A percentile compares a stretch with the other conserved stretches of the same genome.
Evolutionary conservation across 1,139 yeast genomes (phyloP).

Genomic region (Debaryomycetaceae sp.): DNA sequence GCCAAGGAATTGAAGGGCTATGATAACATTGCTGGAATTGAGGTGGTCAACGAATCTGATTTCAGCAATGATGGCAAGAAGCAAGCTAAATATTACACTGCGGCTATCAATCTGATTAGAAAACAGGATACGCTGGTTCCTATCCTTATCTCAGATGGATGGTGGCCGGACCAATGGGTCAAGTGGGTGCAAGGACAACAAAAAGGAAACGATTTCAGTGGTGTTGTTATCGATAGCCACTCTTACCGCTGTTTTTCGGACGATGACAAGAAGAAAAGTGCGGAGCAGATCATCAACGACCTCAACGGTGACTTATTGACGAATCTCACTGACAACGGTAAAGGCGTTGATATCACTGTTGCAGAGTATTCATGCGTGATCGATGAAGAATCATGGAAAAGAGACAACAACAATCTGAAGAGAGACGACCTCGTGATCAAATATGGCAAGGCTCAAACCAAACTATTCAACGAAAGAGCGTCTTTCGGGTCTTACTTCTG

Average conservation of each 20-base stretch:
- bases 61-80: slow-evolving; percentile 48
- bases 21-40: slow-evolving; percentile 78
- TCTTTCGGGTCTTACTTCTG: slow-evolving; percentile 78
- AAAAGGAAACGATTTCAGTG: slow-evolving; percentile 38
- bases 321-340: slow-evolving; percentile 42
- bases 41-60: slow-evolving; percentile 80
- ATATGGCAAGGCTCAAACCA: slow-evolving; percentile 41
- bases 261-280: slow-evolving; percentile 61
- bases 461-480: slow-evolving; percentile 49
- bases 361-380: slow-evolving; percentile 93
- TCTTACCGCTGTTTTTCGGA: slow-evolving; percentile 84
- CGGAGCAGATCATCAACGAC: slow-evolving; percentile 60
- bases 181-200: slow-evolving; percentile 55
- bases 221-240: slow-evolving; percentile 79
- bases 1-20: slow-evolving; percentile 54
- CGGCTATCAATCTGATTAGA: slow-evolving; percentile 63
- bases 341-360: slow-evolving; percentile 66
- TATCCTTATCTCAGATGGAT: slow-evolving; percentile 83
- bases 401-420: slow-evolving; percentile 42
- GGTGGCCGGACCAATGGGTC: slow-evolving; percentile 85
- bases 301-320: slow-evolving; percentile 52
- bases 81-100: slow-evolving; percentile 63
- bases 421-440: slow-evolving; percentile 33
- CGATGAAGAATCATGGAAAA: slow-evolving; percentile 72
- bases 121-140: slow-evolving; percentile 57